phyloP scores from a whole-genome alignment of 495 filamentous ascomycete genomes.

The Penicillium pulvis region DNA sequence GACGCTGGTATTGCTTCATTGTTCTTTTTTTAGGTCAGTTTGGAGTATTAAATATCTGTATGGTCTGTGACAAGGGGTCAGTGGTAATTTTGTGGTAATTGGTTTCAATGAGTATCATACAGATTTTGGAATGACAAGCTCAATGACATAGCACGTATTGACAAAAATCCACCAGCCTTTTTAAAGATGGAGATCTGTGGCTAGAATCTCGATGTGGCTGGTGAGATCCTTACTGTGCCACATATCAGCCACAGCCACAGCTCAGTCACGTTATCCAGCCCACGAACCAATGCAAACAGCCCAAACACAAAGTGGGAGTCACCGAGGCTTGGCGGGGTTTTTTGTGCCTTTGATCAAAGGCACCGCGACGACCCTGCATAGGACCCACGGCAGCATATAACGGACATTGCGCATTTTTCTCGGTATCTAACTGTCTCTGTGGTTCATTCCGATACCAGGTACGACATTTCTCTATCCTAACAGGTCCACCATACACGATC shows the following conservation, averaged over 20 bases:
- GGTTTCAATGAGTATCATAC: background rate
- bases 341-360: constrained; percentile 26
- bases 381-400: background rate
- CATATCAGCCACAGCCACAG: background rate
- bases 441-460: background rate
- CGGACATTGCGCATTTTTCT: background rate
- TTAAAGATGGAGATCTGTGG: background rate
- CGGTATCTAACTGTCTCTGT: background rate
- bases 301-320: constrained; percentile 37
- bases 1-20: background rate
- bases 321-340: constrained; percentile 42
- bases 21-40: background rate
- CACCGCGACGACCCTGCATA: background rate
- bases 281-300: constrained; percentile 26
- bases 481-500: background rate
- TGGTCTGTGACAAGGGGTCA: background rate
- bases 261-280: constrained; percentile 12
- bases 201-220: constrained; percentile 1
- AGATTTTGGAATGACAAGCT: background rate
- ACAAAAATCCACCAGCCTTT: background rate
- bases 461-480: background rate
- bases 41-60: background rate
- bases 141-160: background rate
- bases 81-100: background rate
- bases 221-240: background rate